Conservation (phyloP, 106 monocot species). For the Acorus gramineus region DNA sequence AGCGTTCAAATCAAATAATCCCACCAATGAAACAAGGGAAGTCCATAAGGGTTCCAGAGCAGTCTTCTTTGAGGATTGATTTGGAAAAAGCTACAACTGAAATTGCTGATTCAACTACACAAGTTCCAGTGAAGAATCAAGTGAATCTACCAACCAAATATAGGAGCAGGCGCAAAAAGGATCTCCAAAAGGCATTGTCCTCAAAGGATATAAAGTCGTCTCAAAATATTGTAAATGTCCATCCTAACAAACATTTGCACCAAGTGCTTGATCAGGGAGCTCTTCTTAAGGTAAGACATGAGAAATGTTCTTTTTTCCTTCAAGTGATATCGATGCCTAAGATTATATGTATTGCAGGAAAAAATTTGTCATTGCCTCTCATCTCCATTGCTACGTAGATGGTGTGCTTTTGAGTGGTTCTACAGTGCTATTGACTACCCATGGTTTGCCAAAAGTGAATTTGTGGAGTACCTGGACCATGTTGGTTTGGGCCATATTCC, state of each 20-base stretch:
- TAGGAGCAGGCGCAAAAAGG: constrained; percentile 48
- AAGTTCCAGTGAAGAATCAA: constrained; percentile 17
- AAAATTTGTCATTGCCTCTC: constrained; percentile 60
- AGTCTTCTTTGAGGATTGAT: constrained; percentile 34
- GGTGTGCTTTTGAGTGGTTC: constrained; percentile 98
- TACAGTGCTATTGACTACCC: constrained; percentile 99
- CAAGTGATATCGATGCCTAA: background rate
- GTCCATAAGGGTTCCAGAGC: constrained; percentile 30
- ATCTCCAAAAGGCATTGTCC: constrained; percentile 38
- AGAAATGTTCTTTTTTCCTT: background rate
- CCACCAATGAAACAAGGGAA: constrained; percentile 38
- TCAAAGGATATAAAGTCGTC: constrained; percentile 34
- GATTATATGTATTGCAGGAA: constrained; percentile 32
- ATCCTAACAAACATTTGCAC: constrained; percentile 20
- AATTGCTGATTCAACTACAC: constrained; percentile 21
- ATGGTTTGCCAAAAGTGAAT: constrained; percentile 97
- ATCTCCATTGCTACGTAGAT: constrained; percentile 65
- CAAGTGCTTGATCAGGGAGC: constrained; percentile 12
- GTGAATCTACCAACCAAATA: constrained; percentile 23
- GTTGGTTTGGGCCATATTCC: constrained; percentile 90
- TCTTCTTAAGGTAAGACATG: constrained; percentile 41
- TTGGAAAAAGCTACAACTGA: constrained; percentile 19
- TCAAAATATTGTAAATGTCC: constrained; percentile 36
- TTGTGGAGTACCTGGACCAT: constrained; percentile 94
- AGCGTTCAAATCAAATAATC: constrained; percentile 36